Evolutionary conservation across 768 basidiomycete genomes (phyloP).

Genomic region (Boletus reticuloceps): DNA sequence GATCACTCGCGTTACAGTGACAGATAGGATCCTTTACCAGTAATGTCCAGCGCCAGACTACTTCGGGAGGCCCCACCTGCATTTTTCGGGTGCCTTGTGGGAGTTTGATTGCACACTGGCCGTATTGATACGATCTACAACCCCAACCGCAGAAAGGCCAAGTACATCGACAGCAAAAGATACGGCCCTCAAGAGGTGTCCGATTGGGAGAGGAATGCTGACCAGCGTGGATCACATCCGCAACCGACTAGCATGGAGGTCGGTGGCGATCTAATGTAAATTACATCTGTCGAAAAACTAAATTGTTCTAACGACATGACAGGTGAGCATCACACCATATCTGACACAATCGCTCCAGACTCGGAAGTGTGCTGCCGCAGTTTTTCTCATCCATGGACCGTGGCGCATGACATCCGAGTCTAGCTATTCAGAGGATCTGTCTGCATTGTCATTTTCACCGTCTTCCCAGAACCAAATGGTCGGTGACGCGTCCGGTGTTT

Average conservation of each 20-base stretch:
- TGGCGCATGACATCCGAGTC: not conserved
- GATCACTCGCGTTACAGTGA: not conserved
- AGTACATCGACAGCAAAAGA: not conserved
- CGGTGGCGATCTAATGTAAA: constrained; percentile 1
- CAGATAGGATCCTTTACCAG: constrained; percentile 2
- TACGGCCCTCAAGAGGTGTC: not conserved
- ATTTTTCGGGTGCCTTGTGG: not conserved
- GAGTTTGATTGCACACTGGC: constrained; percentile 1
- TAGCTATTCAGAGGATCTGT: not conserved
- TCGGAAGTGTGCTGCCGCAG: not conserved
- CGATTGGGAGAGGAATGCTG: not conserved
- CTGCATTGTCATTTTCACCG: not conserved
- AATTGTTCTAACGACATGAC: constrained; percentile 7
- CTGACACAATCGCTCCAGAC: not conserved
- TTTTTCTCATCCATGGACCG: not conserved
- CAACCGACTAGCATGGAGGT: not conserved
- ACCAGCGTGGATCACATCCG: not conserved
- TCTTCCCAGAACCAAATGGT: constrained; percentile 5
- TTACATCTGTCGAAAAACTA: constrained; percentile 4
- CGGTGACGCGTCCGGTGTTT: not conserved
- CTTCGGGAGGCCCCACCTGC: not conserved
- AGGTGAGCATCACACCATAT: not conserved
- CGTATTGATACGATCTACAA: not conserved
- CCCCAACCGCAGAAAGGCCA: not conserved
- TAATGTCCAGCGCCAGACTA: not conserved